A percentile compares a stretch with the other conserved stretches of the same genome.
phyloP scores from a whole-genome alignment of 768 basidiomycete species.

The Panaeolus papilionaceus region DNA sequence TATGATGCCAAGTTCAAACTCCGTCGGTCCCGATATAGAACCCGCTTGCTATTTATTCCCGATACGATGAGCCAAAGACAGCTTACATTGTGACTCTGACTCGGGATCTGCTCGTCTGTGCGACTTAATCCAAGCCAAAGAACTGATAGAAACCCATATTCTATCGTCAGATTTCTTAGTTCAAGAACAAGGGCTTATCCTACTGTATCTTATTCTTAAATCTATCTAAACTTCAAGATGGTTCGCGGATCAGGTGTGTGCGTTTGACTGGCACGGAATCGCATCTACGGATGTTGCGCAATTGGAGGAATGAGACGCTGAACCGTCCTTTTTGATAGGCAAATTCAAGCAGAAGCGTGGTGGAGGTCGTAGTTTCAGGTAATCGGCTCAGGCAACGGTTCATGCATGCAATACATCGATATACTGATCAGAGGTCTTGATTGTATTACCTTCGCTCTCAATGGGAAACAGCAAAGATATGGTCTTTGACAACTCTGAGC shows the following conservation, averaged over 20 bases:
- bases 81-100: slow-evolving; percentile 14
- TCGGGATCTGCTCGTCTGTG: background rate
- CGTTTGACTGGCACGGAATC: background rate
- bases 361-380: slow-evolving; percentile 88
- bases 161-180: slow-evolving; percentile 2
- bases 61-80: slow-evolving; percentile 12
- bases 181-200: slow-evolving; percentile 7
- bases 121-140: background rate
- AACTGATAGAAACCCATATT: background rate
- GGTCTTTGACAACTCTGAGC: slow-evolving; percentile 51
- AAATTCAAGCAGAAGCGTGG: slow-evolving; percentile 90
- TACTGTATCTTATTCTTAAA: slow-evolving; percentile 20
- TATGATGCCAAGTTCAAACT: slow-evolving; percentile 8
- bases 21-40: slow-evolving; percentile 15
- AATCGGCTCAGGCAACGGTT: slow-evolving; percentile 24
- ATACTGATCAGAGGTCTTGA: slow-evolving; percentile 19
- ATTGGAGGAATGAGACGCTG: background rate
- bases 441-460: slow-evolving; percentile 6
- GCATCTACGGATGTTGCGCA: background rate
- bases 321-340: slow-evolving; percentile 44
- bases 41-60: slow-evolving; percentile 12
- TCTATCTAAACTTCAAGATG: slow-evolving; percentile 37
- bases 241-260: slow-evolving; percentile 55
- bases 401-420: slow-evolving; percentile 15
- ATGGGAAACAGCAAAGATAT: slow-evolving; percentile 57